Evolutionary conservation across 2,329 filamentous ascomycete genomes (phyloP).

Genomic region (Pseudogymnoascus verrucosus): DNA sequence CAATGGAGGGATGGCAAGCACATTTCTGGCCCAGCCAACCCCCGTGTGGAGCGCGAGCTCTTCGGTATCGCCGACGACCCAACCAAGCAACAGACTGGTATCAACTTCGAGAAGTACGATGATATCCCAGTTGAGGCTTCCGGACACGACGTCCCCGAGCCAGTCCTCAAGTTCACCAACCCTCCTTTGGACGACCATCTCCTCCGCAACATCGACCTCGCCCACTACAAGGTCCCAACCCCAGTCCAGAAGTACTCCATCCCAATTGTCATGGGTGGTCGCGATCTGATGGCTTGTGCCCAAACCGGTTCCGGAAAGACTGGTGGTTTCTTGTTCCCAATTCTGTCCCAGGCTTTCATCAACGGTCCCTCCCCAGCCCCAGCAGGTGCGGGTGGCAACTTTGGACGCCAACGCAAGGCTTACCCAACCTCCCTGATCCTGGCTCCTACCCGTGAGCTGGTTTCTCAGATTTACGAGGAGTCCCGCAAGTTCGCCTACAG

Average conservation of each 20-base stretch:
- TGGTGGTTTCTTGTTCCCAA: constrained; percentile 98
- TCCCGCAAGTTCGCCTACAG: constrained; percentile 97
- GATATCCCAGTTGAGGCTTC: constrained; percentile 98
- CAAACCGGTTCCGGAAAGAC: constrained; percentile 99
- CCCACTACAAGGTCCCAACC: constrained; percentile 90
- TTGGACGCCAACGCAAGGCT: constrained; percentile 92
- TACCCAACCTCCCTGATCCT: constrained; percentile 94
- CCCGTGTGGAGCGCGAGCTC: constrained; percentile 86
- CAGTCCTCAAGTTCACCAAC: constrained; percentile 83
- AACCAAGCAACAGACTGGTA: constrained; percentile 91
- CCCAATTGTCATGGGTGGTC: constrained; percentile 94
- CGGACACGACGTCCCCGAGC: constrained; percentile 85
- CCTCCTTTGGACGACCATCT: constrained; percentile 93
- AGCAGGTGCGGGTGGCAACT: constrained; percentile 57
- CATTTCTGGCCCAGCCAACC: constrained; percentile 79
- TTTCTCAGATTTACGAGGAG: constrained; percentile 98
- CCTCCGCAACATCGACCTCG: constrained; percentile 84
- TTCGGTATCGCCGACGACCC: constrained; percentile 89
- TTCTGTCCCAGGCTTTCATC: constrained; percentile 93
- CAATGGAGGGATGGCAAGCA: constrained; percentile 98
- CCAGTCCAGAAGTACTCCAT: constrained; percentile 99
- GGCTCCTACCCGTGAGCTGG: constrained; percentile 93
- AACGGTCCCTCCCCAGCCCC: constrained; percentile 71
- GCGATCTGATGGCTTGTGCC: constrained; percentile 98
- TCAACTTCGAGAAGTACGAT: constrained; percentile 99